Base-by-base conservation (phyloP, 2,329 filamentous ascomycete genomes). In the Trichoderma afroharzianum region DNA sequence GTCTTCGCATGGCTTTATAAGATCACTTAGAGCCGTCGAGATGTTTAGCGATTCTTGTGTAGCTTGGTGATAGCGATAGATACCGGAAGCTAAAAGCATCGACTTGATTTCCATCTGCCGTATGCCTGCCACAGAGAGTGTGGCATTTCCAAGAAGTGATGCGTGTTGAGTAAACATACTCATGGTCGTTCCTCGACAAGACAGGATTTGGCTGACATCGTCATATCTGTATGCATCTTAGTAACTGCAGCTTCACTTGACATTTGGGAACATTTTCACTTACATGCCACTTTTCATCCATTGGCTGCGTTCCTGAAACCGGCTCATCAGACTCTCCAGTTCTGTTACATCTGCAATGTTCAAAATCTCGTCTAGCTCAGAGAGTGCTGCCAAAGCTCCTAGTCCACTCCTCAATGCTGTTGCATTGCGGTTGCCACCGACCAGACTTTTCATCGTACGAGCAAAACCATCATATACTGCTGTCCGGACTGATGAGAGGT, bases 221-320 rank as follows among this genome's bases (percentile, higher is more conserved):
- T 91, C 88, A 73, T 92, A 93, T 72, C 91, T 92, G 79, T 14
- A 15, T 5, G 11, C 15, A 15, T 26, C 6, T 26, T 57, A 71
- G 18, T 28, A 63, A 78, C 50, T 77, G 72, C 58, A 32, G 3
- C 26, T 58, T 36, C 15, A 21, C 30, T 7, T 6, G 36, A 15
- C 21, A 36, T n/a, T 62, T 18, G 59, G 12, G 9, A 2, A 30
- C 9, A 11, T 33, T 6, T 28, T 9, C 43, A 76, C 88, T 82
- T 85, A 94, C 92, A 90, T 88, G 79, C 93, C 93, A 73, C 90
- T 91, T 77, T 91, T 89, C 90, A 98, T 94, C 95, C 94, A 98
- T 57, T 84, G 83, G 21, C 90, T 87, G 33, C 94, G 89, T 14
- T 79, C 80, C 73, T 89, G 87, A 77, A 97, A 93, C 58, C 85